Evolutionary conservation across 257 asterid genomes (phyloP).

Genomic region (Gynochthodes officinalis): DNA sequence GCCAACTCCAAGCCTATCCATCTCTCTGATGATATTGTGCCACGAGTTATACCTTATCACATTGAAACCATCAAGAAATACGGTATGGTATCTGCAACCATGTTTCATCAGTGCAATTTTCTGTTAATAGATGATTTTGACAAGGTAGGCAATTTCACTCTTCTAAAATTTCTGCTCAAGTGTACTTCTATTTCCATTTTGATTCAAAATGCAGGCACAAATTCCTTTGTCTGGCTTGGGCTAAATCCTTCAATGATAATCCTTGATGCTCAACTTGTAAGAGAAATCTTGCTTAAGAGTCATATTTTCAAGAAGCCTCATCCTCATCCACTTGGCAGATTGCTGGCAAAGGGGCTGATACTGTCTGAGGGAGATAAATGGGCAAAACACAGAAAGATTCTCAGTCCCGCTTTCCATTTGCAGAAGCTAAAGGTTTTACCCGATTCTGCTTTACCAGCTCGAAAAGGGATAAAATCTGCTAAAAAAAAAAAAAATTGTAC

Average conservation of each 20-base stretch:
- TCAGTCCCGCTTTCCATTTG: constrained; percentile 29
- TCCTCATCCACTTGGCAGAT: constrained; percentile 11
- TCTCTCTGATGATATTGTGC: constrained; percentile 24
- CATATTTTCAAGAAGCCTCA: constrained; percentile 16
- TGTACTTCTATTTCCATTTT: not conserved
- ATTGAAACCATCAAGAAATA: constrained; percentile 16
- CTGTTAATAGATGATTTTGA: not conserved
- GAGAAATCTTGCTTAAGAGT: constrained; percentile 20
- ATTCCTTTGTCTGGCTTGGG: constrained; percentile 26
- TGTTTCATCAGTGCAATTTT: not conserved
- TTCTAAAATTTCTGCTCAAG: not conserved
- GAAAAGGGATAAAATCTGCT: not conserved
- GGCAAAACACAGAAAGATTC: constrained; percentile 22
- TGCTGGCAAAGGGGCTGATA: constrained; percentile 15
- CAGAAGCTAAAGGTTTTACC: constrained; percentile 26
- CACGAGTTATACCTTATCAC: constrained; percentile 22
- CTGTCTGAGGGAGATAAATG: constrained; percentile 21
- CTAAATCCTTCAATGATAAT: constrained; percentile 15
- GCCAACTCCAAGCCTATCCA: constrained; percentile 24
- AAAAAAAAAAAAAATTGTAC: not conserved
- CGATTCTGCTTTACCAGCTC: not conserved
- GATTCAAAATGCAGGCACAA: constrained; percentile 15
- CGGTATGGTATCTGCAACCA: not conserved
- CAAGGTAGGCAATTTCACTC: not conserved
- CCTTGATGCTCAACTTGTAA: constrained; percentile 22